phyloP scores from a whole-genome alignment of 768 basidiomycete species.

The Agrocybe praecox region DNA sequence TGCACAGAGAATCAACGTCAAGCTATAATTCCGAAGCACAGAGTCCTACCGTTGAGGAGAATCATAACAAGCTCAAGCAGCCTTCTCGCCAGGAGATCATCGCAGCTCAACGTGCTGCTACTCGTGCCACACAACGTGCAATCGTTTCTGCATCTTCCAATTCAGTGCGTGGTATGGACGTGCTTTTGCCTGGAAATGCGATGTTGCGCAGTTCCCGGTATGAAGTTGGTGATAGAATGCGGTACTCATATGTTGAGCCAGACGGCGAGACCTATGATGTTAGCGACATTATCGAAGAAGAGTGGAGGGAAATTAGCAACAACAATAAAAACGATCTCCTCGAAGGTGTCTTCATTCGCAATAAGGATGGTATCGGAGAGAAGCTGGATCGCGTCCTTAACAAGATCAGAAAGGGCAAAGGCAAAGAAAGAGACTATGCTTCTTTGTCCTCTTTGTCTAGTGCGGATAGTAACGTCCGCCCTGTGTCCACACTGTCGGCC shows the following conservation, averaged over 20 bases:
- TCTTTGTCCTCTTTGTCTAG: constrained; percentile 16
- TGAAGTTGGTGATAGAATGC: constrained; percentile 69
- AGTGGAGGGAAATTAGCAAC: constrained; percentile 61
- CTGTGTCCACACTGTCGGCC: constrained; percentile 35
- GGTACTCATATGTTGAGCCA: constrained; percentile 91
- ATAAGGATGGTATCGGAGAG: constrained; percentile 63
- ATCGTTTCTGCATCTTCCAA: constrained; percentile 83
- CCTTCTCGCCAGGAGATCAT: constrained; percentile 87
- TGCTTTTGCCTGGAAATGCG: constrained; percentile 82
- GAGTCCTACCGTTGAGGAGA: constrained; percentile 20
- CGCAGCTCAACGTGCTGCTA: constrained; percentile 87
- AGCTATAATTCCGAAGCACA: constrained; percentile 56
- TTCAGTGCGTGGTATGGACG: constrained; percentile 84
- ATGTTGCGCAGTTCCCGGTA: constrained; percentile 84
- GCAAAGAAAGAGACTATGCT: constrained; percentile 36
- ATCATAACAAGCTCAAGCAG: constrained; percentile 31
- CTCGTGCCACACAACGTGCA: constrained; percentile 84
- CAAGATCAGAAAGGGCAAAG: constrained; percentile 71
- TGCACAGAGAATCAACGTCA: constrained; percentile 70
- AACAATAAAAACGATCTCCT: constrained; percentile 60
- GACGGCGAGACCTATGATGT: constrained; percentile 94
- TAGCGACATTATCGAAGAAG: constrained; percentile 90
- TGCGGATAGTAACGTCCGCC: constrained; percentile 26
- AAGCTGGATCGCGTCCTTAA: constrained; percentile 74
- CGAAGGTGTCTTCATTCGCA: constrained; percentile 62